Base-by-base conservation (phyloP, 352 stramenopile genomes). In the Globisporangium nagaii region DNA sequence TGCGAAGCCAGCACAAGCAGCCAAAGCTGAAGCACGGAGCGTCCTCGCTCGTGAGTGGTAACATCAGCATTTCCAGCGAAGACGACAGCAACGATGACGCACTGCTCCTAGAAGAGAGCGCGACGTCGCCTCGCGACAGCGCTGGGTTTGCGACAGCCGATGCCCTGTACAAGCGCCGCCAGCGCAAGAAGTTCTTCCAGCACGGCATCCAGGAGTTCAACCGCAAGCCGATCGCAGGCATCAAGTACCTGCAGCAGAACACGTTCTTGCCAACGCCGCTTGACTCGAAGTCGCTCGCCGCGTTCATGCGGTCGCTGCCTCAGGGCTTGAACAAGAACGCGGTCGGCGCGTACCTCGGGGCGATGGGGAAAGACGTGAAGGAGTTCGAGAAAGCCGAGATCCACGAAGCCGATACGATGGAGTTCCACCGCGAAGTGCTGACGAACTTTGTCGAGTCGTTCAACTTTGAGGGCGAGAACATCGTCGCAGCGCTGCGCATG, bases 151-250 rank as follows among this genome's bases (percentile, higher is more conserved):
- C 60, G 13, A 78, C 60, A 13, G 79, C 79, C 9, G 70, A 89
- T 17, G 61, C 58, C 0, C 32, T 94, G 28, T 70, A 80, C 34
- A 75, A 71, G 20, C 84, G 83, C 13, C 76, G 79, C 3, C 71
- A 91, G 46, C 79, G 82, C 34, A 94, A 94, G 43, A 85, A 88
- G 42, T 76, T 86, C 34, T 91, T 93, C 41, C 81, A 92, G 57
- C 75, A 88, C 32, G 87, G 90, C 2, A 94, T 97, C 42, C 62
- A 89, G 45, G 72, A 91, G 47, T 99, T 99, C 71, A 99, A 99
- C 64, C 77, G 84, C 17, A 93, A 94, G n/a, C 84, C 81, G 12
- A 71, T 96, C 12, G 80, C 85, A n/a, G 94, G 91, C 47, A 86
- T 97, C 66, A 79, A 84, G 56, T 92, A 90, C 44, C 67, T 93